phyloP scores from a whole-genome alignment of 2,329 filamentous ascomycete genomes.

The Alternaria triticimaculans region DNA sequence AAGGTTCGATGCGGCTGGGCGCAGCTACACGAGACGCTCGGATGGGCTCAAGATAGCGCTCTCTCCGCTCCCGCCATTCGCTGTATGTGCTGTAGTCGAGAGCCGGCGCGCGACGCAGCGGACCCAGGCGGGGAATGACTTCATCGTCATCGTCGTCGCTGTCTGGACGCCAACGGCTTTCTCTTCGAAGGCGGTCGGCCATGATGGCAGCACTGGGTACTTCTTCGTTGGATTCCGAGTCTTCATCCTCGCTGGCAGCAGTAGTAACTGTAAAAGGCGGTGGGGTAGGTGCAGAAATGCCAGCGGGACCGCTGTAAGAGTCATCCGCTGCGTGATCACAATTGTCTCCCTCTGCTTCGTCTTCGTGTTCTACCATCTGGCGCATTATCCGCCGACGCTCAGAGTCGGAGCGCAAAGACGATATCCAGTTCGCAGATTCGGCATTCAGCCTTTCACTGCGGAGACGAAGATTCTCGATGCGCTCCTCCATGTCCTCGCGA shows the following conservation, averaged over 20 bases:
- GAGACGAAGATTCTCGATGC: slow-evolving; percentile 33
- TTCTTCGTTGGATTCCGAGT: slow-evolving; percentile 47
- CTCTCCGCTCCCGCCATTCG: slow-evolving; percentile 36
- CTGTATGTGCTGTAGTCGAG: slow-evolving; percentile 35
- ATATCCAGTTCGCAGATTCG: slow-evolving; percentile 16
- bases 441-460: slow-evolving; percentile 20
- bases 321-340: slow-evolving; percentile 40
- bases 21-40: slow-evolving; percentile 38
- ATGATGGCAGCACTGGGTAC: slow-evolving; percentile 47
- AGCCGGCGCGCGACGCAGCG: slow-evolving; percentile 31
- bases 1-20: slow-evolving; percentile 46
- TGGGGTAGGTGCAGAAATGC: slow-evolving; percentile 45
- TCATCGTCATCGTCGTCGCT: slow-evolving; percentile 50
- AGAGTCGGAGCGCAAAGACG: slow-evolving; percentile 16
- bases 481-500: slow-evolving; percentile 36
- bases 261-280: slow-evolving; percentile 52
- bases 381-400: slow-evolving; percentile 19
- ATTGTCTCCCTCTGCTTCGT: slow-evolving; percentile 34
- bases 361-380: slow-evolving; percentile 26
- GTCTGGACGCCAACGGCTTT: slow-evolving; percentile 45
- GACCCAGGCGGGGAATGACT: slow-evolving; percentile 27
- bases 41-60: slow-evolving; percentile 32
- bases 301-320: slow-evolving; percentile 26
- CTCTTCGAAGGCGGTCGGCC: slow-evolving; percentile 49
- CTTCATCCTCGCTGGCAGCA: slow-evolving; percentile 41